Evolutionary conservation across 805 yeast species (phyloP).

Genomic region (Candida golubevii): DNA sequence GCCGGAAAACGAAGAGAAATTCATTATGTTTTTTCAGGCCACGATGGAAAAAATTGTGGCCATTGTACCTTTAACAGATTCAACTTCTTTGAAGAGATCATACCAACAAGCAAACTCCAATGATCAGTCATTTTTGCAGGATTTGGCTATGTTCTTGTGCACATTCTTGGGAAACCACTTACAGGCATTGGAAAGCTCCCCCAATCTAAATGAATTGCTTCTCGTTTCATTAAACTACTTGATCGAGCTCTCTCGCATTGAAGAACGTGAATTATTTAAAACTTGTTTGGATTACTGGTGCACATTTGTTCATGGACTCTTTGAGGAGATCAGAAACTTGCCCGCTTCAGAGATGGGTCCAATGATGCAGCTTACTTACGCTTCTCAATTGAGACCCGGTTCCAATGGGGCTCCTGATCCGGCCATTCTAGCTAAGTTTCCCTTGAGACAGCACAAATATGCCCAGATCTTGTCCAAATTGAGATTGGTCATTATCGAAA

Average conservation of each 20-base stretch:
- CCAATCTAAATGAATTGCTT: conserved; percentile 52
- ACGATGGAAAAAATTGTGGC: conserved; percentile 66
- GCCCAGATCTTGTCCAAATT: conserved; percentile 73
- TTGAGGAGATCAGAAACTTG: conserved; percentile 77
- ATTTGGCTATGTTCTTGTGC: conserved; percentile 87
- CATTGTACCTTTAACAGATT: conserved; percentile 58
- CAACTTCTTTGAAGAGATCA: conserved; percentile 64
- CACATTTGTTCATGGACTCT: conserved; percentile 74
- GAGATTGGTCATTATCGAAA: conserved; percentile 90
- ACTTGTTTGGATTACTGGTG: conserved; percentile 95
- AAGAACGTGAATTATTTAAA: conserved; percentile 93
- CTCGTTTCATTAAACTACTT: conserved; percentile 74
- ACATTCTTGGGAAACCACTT: conserved; percentile 79
- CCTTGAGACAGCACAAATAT: conserved; percentile 83
- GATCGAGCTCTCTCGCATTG: conserved; percentile 80
- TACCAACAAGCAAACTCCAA: conserved; percentile 72
- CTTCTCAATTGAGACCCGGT: conserved; percentile 40
- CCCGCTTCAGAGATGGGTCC: conserved; percentile 74
- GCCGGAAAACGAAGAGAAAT: conserved; percentile 49
- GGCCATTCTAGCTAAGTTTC: conserved; percentile 65
- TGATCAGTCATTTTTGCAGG: conserved; percentile 93
- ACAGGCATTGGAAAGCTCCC: conserved; percentile 52
- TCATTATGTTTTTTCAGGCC: conserved; percentile 64
- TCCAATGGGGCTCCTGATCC: conserved; percentile 85
- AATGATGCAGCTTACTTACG: conserved; percentile 60